A percentile compares a stretch with the other conserved stretches of the same genome.
phyloP scores from a whole-genome alignment of 1,284 basidiomycete genomes.

The Microbotryomycetes sp. region DNA sequence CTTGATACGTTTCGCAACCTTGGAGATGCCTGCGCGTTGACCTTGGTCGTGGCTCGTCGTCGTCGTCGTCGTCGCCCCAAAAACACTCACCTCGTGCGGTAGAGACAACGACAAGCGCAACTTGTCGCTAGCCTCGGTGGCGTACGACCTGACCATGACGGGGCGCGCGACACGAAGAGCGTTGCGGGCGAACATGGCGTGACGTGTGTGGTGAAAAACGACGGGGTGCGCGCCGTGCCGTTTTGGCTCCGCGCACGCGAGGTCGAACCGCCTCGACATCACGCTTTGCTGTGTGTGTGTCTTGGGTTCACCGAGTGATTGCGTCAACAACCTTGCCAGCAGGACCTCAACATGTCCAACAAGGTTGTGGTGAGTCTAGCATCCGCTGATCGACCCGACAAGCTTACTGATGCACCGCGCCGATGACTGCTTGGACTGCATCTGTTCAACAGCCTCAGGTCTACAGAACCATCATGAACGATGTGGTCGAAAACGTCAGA shows the following conservation, averaged over 20 bases:
- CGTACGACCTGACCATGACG: constrained; percentile 51
- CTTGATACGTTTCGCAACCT: no score
- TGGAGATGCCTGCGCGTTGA: background rate
- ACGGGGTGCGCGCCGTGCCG: background rate
- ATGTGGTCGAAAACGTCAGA: constrained; percentile 81
- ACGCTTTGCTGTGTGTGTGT: no score
- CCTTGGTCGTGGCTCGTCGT: background rate
- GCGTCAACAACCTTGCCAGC: no score
- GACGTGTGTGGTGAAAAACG: background rate
- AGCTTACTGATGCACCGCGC: background rate
- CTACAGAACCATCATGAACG: constrained; percentile 93
- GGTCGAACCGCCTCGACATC: no score
- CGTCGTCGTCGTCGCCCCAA: no score
- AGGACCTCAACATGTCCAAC: constrained; percentile 49
- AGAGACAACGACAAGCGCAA: constrained; percentile 82
- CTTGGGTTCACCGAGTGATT: no score
- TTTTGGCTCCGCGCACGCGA: background rate
- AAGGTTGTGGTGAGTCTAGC: constrained; percentile 43
- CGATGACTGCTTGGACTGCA: background rate
- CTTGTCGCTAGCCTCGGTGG: constrained; percentile 71
- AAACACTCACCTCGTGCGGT: constrained; percentile 69
- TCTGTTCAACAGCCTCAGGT: constrained; percentile 62
- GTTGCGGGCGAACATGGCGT: constrained; percentile 11
- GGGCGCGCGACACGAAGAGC: constrained; percentile 14
- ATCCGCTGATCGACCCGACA: background rate